A percentile compares a stretch with the other conserved stretches of the same genome.
Conservation (phyloP, 495 filamentous ascomycete species). For the Cairneyella variabilis region DNA sequence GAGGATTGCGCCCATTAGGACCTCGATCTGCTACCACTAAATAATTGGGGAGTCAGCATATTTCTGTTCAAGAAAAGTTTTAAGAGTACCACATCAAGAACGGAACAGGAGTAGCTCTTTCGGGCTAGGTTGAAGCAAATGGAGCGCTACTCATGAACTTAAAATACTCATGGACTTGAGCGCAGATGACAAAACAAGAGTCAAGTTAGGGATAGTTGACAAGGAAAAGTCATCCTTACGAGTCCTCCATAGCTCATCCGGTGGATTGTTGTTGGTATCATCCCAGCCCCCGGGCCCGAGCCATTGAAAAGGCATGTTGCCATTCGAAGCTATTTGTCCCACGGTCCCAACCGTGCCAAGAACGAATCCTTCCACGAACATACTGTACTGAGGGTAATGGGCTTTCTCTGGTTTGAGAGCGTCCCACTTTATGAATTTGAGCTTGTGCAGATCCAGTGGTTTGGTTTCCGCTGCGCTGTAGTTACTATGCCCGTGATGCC, state of each 20-base stretch:
- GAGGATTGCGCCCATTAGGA: conserved; percentile 5
- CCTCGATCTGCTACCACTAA: conserved; percentile 40
- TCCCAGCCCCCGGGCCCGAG: not conserved
- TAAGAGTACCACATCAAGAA: too few relatives aligned
- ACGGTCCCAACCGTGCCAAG: not conserved
- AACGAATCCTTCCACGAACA: conserved; percentile 2
- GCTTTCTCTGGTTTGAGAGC: conserved; percentile 21
- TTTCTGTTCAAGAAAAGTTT: too few relatives aligned
- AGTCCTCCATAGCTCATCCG: conserved; percentile 40
- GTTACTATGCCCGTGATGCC: not conserved
- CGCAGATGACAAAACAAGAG: too few relatives aligned
- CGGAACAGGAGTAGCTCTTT: too few relatives aligned
- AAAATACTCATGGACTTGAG: too few relatives aligned
- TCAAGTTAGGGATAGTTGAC: too few relatives aligned
- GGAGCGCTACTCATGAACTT: too few relatives aligned
- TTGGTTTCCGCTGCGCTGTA: not conserved
- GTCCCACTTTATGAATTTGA: conserved; percentile 1
- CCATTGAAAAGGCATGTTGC: conserved; percentile 4
- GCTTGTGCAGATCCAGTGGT: not conserved
- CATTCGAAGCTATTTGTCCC: not conserved
- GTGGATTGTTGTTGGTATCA: conserved; percentile 18
- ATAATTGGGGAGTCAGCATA: too few relatives aligned
- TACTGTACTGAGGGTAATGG: not conserved
- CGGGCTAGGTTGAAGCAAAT: too few relatives aligned
- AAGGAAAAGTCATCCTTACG: too few relatives aligned